Evolutionary conservation across 2,329 filamentous ascomycete species (phyloP), one percentile per base, ranked within the genome.

Genomic region (Fusarium setosum): DNA sequence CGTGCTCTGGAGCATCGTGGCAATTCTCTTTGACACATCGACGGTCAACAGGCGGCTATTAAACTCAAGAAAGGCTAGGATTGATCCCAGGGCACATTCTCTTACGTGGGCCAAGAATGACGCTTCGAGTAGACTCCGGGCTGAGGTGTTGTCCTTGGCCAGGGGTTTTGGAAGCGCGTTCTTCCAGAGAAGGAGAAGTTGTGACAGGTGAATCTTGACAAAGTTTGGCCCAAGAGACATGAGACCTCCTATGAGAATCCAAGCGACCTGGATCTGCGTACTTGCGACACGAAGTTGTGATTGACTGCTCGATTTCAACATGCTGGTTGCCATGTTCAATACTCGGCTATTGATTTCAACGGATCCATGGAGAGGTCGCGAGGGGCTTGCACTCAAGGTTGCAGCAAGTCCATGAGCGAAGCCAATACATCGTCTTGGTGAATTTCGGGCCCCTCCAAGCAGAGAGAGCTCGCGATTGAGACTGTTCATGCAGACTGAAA

Each of bases 171-270:
- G 95, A 11, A 99, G 84, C 1, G 96, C 95, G 77, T 98, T 99
- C 78, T 97, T 97, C 96, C 96, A 99, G 7, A 99, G 82, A 9
- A 99, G 82, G 56, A 99, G 88, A 20, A 99, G 84, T 74, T 99
- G 96, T 3, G 94, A 95, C 8, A 99, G 85, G 78, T 99, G 96
- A 21, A 98, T 98, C 80, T 99, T 99, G 77, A 98, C 95, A 76
- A 99, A 99, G 76, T 97, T 98, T 5, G 96, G 95, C 0, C 96
- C 96, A 1, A 99, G 85, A 1, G 94, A 94, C 95, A 98, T 98
- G 54, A 99, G 82, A 0, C 96, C 96, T 34, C 96, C 96, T 44
- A 99, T 97, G 57, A 99, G 82, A 45, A 97, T 96, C 95, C 96
- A 99, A 6, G 96, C 96, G 3, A 99, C 94, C 75, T 99, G 96